Conservation (phyloP, 331 rosid species). For the Dryas integrifolia region DNA sequence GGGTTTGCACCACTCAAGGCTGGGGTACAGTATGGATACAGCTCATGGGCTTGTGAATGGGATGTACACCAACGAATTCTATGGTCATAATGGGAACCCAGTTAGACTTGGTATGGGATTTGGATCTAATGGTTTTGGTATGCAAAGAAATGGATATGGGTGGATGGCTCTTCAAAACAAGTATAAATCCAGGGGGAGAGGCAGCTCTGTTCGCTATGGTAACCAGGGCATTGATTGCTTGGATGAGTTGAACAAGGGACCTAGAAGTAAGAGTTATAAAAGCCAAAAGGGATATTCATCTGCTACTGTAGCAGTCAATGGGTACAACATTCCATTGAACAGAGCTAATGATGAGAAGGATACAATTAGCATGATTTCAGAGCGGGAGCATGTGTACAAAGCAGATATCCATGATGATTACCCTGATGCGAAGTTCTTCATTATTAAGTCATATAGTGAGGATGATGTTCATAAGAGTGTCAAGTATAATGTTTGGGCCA, state of each 20-base stretch:
- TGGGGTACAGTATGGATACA: conserved; percentile 60
- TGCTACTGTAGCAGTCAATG: conserved; percentile 45
- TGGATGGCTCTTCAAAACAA: conserved; percentile 68
- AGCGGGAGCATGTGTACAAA: conserved; percentile 39
- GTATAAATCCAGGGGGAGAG: conserved; percentile 57
- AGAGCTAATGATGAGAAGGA: conserved; percentile 53
- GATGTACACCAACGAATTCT: conserved; percentile 58
- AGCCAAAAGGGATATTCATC: conserved; percentile 59
- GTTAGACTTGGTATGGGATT: conserved; percentile 64
- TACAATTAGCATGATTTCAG: conserved; percentile 38
- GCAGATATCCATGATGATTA: conserved; percentile 38
- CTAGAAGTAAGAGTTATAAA: conserved; percentile 70
- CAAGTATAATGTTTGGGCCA: conserved; percentile 57
- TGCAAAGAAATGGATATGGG: conserved; percentile 51
- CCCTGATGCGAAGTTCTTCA: conserved; percentile 49
- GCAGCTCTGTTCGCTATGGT: conserved; percentile 57
- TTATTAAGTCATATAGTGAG: conserved; percentile 72
- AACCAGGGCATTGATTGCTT: conserved; percentile 75
- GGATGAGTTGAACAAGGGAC: conserved; percentile 82
- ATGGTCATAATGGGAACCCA: conserved; percentile 63
- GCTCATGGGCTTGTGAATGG: conserved; percentile 54
- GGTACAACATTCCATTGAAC: conserved; percentile 34
- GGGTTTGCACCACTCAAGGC: conserved; percentile 73
- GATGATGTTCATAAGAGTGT: conserved; percentile 72
- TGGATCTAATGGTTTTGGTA: conserved; percentile 66